Evolutionary conservation across 768 basidiomycete species (phyloP).

Genomic region (Rhodotorula paludigena): DNA sequence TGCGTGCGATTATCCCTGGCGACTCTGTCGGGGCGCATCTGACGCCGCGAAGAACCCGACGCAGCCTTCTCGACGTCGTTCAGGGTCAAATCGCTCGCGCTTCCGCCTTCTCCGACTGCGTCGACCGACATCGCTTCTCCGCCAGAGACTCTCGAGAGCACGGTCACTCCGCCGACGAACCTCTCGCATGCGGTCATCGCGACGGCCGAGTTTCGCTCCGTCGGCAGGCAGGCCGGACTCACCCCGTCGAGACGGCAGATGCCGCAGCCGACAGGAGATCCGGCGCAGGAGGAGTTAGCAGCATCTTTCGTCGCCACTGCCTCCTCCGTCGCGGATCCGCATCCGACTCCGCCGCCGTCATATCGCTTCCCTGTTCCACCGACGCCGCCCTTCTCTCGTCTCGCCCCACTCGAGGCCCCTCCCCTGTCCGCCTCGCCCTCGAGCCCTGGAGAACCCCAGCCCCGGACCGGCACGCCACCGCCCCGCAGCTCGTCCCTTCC

Average conservation of each 20-base stretch:
- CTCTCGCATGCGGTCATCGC: no score
- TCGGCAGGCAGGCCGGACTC: no score
- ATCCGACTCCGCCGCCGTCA: background rate
- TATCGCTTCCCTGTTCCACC: background rate
- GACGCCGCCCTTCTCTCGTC: background rate
- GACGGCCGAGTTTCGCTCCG: no score
- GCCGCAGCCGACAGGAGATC: no score
- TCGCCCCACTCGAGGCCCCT: background rate
- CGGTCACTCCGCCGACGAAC: no score
- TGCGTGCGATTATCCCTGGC: background rate
- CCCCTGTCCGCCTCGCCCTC: background rate
- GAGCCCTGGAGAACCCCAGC: no score
- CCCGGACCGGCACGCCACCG: background rate
- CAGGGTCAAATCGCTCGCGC: background rate
- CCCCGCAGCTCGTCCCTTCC: constrained; percentile 17
- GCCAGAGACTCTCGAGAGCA: background rate
- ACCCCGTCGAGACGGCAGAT: no score
- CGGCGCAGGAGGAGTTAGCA: background rate
- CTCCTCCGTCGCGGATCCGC: no score
- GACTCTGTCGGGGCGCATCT: no score
- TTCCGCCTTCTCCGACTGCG: background rate
- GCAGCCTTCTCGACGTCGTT: constrained; percentile 18
- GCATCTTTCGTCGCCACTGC: background rate
- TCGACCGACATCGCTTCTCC: background rate
- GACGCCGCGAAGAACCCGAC: no score